phyloP scores from a whole-genome alignment of 192 early-diverging fungal genomes.

The Geranomyces variabilis region DNA sequence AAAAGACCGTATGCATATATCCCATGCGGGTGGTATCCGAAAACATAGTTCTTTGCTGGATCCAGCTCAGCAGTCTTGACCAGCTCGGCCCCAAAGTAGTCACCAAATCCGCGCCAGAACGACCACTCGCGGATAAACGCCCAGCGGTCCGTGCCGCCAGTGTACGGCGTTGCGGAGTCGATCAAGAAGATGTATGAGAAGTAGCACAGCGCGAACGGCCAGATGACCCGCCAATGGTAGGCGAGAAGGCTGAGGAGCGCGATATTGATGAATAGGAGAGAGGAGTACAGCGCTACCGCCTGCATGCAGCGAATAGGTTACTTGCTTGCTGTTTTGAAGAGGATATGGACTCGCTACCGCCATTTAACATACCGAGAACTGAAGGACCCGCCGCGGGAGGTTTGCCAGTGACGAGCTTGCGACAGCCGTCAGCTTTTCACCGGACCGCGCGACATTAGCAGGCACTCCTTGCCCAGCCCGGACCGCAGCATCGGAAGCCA shows the following conservation, averaged over 20 bases:
- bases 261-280: neutral
- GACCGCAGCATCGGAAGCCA: too few relatives aligned
- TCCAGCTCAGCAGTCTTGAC: conserved; percentile 85
- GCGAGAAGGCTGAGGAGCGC: neutral
- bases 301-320: neutral
- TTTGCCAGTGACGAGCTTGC: neutral
- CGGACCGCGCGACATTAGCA: too few relatives aligned
- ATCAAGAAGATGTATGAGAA: conserved; percentile 10
- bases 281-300: neutral
- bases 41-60: conserved; percentile 80
- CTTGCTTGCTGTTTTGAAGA: neutral
- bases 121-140: conserved; percentile 5
- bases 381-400: neutral
- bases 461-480: too few relatives aligned
- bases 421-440: too few relatives aligned
- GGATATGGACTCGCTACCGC: neutral
- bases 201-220: conserved; percentile 21
- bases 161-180: conserved; percentile 22
- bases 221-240: conserved; percentile 16
- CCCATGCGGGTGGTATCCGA: conserved; percentile 88
- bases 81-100: conserved; percentile 78
- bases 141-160: conserved; percentile 26
- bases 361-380: neutral
- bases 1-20: conserved; percentile 33
- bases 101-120: conserved; percentile 25